A percentile compares a stretch with the other conserved stretches of the same genome.
Conservation (phyloP, 2,329 filamentous ascomycete genomes). For the Phyllosticta capitalensis region DNA sequence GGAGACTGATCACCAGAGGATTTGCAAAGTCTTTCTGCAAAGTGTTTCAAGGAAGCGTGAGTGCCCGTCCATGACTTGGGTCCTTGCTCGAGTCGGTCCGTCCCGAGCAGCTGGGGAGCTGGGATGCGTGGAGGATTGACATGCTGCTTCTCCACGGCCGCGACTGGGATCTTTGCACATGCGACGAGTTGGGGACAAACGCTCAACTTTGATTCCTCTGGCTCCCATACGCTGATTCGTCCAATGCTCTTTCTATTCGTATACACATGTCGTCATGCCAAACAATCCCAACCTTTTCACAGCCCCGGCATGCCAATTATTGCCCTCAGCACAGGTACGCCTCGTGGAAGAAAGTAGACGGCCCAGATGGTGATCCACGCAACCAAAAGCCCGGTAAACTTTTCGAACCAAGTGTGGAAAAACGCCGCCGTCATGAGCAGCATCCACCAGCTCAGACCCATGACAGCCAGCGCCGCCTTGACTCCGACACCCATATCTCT, state of each 20-base stretch:
- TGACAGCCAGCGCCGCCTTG: constrained; percentile 47
- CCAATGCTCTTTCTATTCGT: not conserved
- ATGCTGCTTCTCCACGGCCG: not conserved
- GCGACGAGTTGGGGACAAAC: not conserved
- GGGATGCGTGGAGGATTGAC: not conserved
- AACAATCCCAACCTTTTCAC: constrained; percentile 12
- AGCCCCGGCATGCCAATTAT: constrained; percentile 40
- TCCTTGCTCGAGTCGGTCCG: not conserved
- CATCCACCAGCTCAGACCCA: constrained; percentile 82
- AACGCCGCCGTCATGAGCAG: constrained; percentile 96
- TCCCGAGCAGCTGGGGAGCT: not conserved
- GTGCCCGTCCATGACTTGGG: not conserved
- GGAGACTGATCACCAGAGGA: not conserved
- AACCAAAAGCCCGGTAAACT: constrained; percentile 49
- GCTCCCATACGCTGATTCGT: not conserved
- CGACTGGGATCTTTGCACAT: not conserved
- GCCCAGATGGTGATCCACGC: constrained; percentile 36
- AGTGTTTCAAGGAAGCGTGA: not conserved
- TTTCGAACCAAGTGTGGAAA: constrained; percentile 98
- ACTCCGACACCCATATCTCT: constrained; percentile 40
- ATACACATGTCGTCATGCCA: not conserved
- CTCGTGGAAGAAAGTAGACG: constrained; percentile 41
- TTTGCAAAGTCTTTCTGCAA: not conserved
- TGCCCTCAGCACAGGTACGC: constrained; percentile 31
- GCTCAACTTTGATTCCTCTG: not conserved